phyloP scores from a whole-genome alignment of 768 basidiomycete genomes.

The Fibroporia radiculosa region DNA sequence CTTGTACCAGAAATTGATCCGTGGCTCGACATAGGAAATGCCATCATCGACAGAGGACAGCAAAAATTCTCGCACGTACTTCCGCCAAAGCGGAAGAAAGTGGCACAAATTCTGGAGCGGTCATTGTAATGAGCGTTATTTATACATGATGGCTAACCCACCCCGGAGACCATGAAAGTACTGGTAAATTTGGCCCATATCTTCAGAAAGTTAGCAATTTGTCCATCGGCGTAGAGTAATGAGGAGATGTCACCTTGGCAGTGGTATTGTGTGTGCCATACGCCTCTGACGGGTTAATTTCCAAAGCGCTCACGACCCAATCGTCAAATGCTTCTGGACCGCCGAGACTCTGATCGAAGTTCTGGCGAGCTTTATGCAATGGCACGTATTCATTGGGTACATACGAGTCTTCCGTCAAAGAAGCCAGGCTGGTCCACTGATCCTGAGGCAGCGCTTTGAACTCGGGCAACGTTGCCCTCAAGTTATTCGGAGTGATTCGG shows the following conservation, averaged over 20 bases:
- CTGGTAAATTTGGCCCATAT: constrained; percentile 71
- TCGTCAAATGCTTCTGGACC: constrained; percentile 61
- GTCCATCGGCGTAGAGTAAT: too few species aligned
- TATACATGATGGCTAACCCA: constrained; percentile 21
- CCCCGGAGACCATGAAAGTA: constrained; percentile 42
- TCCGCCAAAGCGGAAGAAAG: constrained; percentile 49
- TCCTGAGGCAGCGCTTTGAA: constrained; percentile 41
- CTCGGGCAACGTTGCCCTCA: constrained; percentile 39
- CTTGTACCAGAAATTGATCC: constrained; percentile 58
- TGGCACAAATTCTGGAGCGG: constrained; percentile 28
- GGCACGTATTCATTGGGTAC: constrained; percentile 44
- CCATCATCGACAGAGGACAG: constrained; percentile 59
- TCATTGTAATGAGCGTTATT: background rate
- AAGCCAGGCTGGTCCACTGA: constrained; percentile 14
- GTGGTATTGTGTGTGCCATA: constrained; percentile 69
- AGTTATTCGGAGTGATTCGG: constrained; percentile 32
- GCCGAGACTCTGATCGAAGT: constrained; percentile 43
- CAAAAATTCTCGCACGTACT: constrained; percentile 60
- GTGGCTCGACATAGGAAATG: constrained; percentile 61
- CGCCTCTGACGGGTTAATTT: constrained; percentile 63
- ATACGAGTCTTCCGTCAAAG: constrained; percentile 39
- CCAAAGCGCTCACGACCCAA: constrained; percentile 53
- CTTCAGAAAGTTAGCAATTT: constrained; percentile 28
- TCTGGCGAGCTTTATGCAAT: constrained; percentile 42
- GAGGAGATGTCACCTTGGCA: too few species aligned